Evolutionary conservation across 2,329 filamentous ascomycete species (phyloP).

Genomic region (Alternaria sp.): DNA sequence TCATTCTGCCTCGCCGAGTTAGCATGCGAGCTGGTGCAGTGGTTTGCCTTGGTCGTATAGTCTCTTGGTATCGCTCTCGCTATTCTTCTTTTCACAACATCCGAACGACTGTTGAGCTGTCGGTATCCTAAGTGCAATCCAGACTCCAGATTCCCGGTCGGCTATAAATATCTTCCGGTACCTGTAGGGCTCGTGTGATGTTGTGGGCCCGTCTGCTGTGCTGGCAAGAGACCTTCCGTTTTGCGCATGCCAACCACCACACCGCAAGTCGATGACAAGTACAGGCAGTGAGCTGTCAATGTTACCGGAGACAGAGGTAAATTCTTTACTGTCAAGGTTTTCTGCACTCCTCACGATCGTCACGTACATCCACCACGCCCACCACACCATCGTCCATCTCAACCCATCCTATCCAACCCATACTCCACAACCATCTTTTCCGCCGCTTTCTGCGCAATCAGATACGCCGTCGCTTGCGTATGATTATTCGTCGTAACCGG

Average conservation of each 20-base stretch:
- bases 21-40: conserved; percentile 8
- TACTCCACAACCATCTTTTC: conserved; percentile 47
- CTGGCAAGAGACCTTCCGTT: background rate
- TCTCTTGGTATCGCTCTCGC: conserved; percentile 5
- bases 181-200: conserved; percentile 7
- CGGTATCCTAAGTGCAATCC: background rate
- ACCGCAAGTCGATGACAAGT: conserved; percentile 2
- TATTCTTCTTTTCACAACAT: conserved; percentile 8
- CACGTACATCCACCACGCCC: background rate
- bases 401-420: conserved; percentile 21
- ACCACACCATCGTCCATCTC: background rate
- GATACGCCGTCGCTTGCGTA: conserved; percentile 48
- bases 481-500: conserved; percentile 49
- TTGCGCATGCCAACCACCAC: conserved; percentile 4
- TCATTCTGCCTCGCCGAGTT: conserved; percentile 5
- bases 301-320: background rate
- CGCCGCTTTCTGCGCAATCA: conserved; percentile 48
- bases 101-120: conserved; percentile 3
- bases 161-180: conserved; percentile 8
- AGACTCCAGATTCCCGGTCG: conserved; percentile 4
- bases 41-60: conserved; percentile 6
- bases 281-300: conserved; percentile 1
- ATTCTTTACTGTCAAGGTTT: background rate
- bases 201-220: conserved; percentile 5
- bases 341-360: background rate